Evolutionary conservation across 257 asterid species (phyloP).

Genomic region (Verbascum thapsus): DNA sequence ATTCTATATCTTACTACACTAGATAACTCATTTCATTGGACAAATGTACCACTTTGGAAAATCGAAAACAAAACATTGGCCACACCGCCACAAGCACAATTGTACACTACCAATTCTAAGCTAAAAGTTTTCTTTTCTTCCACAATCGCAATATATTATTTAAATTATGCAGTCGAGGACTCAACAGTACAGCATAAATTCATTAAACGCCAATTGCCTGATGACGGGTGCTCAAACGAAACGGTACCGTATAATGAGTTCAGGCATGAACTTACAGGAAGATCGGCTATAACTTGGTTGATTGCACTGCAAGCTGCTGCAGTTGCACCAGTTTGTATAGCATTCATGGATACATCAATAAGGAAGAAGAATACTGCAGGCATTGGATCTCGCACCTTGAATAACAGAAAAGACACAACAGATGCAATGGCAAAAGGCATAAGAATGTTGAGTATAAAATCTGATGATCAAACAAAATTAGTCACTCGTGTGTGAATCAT

Average conservation of each 20-base stretch:
- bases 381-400: conserved; percentile 99
- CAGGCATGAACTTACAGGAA: conserved; percentile 76
- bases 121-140: background rate
- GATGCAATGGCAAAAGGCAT: conserved; percentile 11
- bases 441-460: conserved; percentile 11
- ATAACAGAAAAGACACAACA: conserved; percentile 27
- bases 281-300: conserved; percentile 93
- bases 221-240: conserved; percentile 14
- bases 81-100: background rate
- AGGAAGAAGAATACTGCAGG: conserved; percentile 95
- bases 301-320: conserved; percentile 99
- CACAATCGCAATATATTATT: conserved; percentile 5
- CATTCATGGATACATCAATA: conserved; percentile 91
- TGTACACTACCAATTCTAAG: conserved; percentile 10
- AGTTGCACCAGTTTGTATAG: conserved; percentile 97
- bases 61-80: background rate
- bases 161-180: conserved; percentile 2
- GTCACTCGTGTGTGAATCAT: background rate
- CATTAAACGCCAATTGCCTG: conserved; percentile 18
- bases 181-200: conserved; percentile 9
- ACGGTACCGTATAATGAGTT: conserved; percentile 18
- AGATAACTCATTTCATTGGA: conserved; percentile 17
- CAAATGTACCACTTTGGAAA: conserved; percentile 20
- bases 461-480: conserved; percentile 11
- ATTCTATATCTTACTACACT: conserved; percentile 19